Evolutionary conservation across 306 rosid genomes (phyloP).

Genomic region (Betula pendula): DNA sequence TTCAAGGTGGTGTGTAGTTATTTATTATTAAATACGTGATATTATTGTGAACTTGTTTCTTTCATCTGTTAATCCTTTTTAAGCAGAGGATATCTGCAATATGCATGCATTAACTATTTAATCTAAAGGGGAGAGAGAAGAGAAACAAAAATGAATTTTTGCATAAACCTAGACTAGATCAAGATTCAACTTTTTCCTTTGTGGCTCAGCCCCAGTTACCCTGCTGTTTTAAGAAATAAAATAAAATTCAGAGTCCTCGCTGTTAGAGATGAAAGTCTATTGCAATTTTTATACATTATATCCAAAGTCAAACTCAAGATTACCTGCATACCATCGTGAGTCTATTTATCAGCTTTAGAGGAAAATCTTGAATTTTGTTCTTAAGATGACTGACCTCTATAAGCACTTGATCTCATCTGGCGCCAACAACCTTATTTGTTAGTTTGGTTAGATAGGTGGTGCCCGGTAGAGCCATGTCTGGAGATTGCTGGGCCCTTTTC

Average conservation of each 20-base stretch:
- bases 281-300: no score
- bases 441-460: not conserved
- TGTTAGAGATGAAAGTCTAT: no score
- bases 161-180: not conserved
- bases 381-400: no score
- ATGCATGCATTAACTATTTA: not conserved
- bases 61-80: not conserved
- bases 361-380: no score
- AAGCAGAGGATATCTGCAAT: not conserved
- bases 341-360: no score
- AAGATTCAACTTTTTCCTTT: not conserved
- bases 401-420: no score
- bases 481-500: not conserved
- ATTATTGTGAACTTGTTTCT: not conserved
- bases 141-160: not conserved
- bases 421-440: not conserved
- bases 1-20: conserved; percentile 50
- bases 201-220: not conserved
- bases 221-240: not conserved
- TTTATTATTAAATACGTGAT: not conserved
- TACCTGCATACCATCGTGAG: no score
- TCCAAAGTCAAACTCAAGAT: no score
- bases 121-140: not conserved
- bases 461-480: not conserved
- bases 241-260: no score